Conservation (phyloP, 495 filamentous ascomycete species). For the Xeromyces bisporus region DNA sequence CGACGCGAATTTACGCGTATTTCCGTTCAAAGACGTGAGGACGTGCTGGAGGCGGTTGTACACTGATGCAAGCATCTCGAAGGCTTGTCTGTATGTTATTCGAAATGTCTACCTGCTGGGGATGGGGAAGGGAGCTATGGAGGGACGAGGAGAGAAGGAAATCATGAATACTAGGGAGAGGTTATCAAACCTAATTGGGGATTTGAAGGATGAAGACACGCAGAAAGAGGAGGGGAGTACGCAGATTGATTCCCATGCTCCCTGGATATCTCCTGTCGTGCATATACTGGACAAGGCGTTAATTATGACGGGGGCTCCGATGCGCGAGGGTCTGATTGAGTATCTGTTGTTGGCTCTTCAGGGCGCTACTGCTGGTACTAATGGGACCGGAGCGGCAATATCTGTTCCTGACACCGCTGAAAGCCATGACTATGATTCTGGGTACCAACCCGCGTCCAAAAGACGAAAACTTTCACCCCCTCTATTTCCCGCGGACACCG, state of each 20-base stretch:
- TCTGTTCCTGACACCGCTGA: background rate
- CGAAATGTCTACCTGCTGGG: constrained; percentile 9
- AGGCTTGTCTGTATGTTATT: constrained; percentile 32
- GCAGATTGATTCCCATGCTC: constrained; percentile 1
- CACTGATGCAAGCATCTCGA: constrained; percentile 58
- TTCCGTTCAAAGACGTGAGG: constrained; percentile 58
- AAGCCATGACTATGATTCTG: constrained; percentile 8
- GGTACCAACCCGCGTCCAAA: constrained; percentile 11
- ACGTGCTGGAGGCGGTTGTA: constrained; percentile 60
- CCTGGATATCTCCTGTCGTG: constrained; percentile 33
- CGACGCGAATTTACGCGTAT: constrained; percentile 53
- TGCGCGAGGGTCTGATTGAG: constrained; percentile 46
- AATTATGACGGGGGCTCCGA: constrained; percentile 62
- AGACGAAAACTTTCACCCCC: constrained; percentile 20
- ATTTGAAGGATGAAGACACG: constrained; percentile 5
- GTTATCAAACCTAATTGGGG: too few relatives aligned
- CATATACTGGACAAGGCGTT: constrained; percentile 57
- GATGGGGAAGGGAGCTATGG: too few relatives aligned
- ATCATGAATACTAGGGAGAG: too few relatives aligned
- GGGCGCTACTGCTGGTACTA: constrained; percentile 5
- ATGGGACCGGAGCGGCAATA: too few relatives aligned
- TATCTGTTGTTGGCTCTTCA: constrained; percentile 16
- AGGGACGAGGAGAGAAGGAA: too few relatives aligned
- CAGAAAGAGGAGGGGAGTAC: background rate
- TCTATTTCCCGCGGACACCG: constrained; percentile 22